Base-by-base conservation (phyloP, 257 asterid species). In the Solanum habrochaites region DNA sequence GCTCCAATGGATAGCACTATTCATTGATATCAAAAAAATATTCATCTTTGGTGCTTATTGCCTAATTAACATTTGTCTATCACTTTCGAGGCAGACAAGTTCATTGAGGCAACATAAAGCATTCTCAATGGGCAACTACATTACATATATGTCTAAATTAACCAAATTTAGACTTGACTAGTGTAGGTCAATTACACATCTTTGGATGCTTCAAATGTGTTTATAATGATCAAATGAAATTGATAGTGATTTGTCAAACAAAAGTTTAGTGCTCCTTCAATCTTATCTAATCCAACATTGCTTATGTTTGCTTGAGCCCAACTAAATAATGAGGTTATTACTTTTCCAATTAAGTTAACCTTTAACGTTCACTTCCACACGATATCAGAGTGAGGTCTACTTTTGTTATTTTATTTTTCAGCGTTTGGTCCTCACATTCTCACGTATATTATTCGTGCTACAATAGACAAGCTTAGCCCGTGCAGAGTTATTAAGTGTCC, bases 61-160 rank as follows among this genome's bases (percentile, higher is more conserved):
- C 85, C 69, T 81, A 81, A 81, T 49, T 81, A 31, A 18, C 7
- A 81, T 49, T 81, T 81, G 69, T 56, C 85, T 49, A 49, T 81
- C 85, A 81, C 85, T 81, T 81, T 81, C 85, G 85, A 29, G 85
- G 69, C 85, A 49, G 85, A 81, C 85, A 80, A 29, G 29, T 27
- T 20, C 12, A 80, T 29, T 49, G 69, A 47, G 27, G 45, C 85
- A 47, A 80, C 85, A 80, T 45, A 45, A 80, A 80, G 67, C 67
- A 47, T 80, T 80, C 20, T 52, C 85, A 18, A 47, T 49, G 27
- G 29, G 29, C 43, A 49, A 29, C 64, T 80, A 49, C 40, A 71
- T 31, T 52, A 52, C n/a, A 18, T 52, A 52, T 52, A 52, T 56
- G 1, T 18, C 64, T 56, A 56, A 56, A 56, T 56, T 56, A 78